Evolutionary conservation across 306 rosid species (phyloP).

Genomic region (Parietaria judaica): DNA sequence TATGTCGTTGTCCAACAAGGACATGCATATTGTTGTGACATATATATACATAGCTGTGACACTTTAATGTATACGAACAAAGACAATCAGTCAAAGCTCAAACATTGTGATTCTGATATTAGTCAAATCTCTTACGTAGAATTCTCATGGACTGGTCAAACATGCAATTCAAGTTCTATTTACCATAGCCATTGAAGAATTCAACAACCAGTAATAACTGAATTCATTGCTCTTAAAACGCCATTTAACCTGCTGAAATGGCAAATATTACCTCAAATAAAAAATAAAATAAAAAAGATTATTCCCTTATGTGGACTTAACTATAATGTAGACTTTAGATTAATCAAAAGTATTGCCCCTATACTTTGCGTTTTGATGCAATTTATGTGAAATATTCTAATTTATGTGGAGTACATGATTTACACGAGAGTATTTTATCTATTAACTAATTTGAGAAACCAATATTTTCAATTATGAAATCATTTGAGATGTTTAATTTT

Average conservation of each 20-base stretch:
- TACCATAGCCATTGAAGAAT: neutral
- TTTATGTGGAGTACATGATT: too few species aligned
- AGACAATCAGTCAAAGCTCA: neutral
- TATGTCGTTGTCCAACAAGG: neutral
- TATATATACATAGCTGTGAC: neutral
- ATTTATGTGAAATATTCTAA: too few species aligned
- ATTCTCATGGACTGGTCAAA: neutral
- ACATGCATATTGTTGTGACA: neutral
- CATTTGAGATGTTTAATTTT: too few species aligned
- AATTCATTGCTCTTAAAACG: neutral
- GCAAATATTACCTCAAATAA: too few species aligned
- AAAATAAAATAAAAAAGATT: too few species aligned
- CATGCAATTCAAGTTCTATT: neutral
- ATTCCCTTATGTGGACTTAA: too few species aligned
- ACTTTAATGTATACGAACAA: neutral
- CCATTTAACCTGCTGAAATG: neutral
- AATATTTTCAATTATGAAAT: too few species aligned
- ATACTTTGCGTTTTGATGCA: too few species aligned
- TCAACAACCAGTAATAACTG: neutral
- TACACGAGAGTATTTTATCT: too few species aligned
- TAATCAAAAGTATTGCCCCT: too few species aligned
- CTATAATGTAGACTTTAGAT: too few species aligned
- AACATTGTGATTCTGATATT: neutral
- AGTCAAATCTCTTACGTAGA: neutral
- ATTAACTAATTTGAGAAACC: too few species aligned